These are phyloP conservation scores for Leersia perrieri DNA, from an alignment of 176 grass and related monocot genomes.

Conservation along the genomic window DNA sequence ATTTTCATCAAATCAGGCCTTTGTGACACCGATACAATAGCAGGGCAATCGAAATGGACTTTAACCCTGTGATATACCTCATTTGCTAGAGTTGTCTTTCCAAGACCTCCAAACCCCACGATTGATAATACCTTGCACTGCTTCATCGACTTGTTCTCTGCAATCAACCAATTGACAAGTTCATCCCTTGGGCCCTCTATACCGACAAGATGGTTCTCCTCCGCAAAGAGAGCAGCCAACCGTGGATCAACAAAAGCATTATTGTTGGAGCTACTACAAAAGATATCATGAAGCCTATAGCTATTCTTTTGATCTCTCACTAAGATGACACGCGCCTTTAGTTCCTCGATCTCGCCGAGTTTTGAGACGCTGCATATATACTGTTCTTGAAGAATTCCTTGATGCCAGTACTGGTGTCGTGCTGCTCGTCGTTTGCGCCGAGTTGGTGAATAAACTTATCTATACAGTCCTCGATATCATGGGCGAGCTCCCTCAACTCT, in stretches of 20 bases:
- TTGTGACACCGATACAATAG: neutral
- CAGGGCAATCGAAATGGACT: neutral
- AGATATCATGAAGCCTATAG: neutral
- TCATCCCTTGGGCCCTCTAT: neutral
- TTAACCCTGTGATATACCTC: neutral
- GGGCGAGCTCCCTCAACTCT: neutral
- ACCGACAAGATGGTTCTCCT: neutral
- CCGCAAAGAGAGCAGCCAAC: neutral
- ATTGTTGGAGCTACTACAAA: too few species aligned
- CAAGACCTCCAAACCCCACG: neutral
- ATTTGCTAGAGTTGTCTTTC: neutral
- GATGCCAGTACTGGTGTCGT: neutral
- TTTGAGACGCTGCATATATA: neutral
- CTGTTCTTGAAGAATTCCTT: neutral
- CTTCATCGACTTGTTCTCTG: neutral
- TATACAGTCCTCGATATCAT: neutral
- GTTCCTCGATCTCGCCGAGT: neutral
- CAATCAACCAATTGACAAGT: neutral
- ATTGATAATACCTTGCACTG: neutral
- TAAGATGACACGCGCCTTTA: neutral
- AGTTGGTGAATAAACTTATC: neutral
- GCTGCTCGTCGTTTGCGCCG: accelerated
- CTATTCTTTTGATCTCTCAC: neutral
- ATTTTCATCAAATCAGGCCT: neutral
- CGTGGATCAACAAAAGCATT: neutral